Evolutionary conservation across 768 basidiomycete genomes (phyloP).

Genomic region (Auricularia sp.): DNA sequence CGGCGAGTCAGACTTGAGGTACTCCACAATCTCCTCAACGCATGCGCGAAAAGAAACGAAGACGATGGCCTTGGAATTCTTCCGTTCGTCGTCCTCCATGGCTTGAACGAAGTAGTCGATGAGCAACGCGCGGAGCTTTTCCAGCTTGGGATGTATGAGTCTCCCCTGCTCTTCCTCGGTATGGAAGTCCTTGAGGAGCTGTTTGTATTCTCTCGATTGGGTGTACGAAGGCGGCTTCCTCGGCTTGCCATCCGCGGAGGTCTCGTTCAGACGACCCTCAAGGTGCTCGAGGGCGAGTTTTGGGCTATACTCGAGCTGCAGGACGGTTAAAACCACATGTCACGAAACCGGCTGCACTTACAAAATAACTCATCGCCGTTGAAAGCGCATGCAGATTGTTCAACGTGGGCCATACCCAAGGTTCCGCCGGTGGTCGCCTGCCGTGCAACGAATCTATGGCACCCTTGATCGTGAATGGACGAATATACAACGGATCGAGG

Average conservation of each 20-base stretch:
- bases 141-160: conserved; percentile 83
- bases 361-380: conserved; percentile 74
- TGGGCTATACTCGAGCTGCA: conserved; percentile 46
- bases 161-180: conserved; percentile 37
- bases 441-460: conserved; percentile 29
- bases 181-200: conserved; percentile 54
- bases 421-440: conserved; percentile 3
- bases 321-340: neutral
- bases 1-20: conserved; percentile 65
- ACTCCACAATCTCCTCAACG: conserved; percentile 82
- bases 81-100: conserved; percentile 30
- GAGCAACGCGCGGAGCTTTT: conserved; percentile 61
- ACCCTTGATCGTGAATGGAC: conserved; percentile 50
- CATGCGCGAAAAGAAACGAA: conserved; percentile 86
- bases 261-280: conserved; percentile 12
- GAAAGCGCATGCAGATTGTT: neutral
- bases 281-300: neutral
- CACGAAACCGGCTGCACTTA: conserved; percentile 26
- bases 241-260: conserved; percentile 20
- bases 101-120: conserved; percentile 66
- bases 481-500: conserved; percentile 51
- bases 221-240: conserved; percentile 16
- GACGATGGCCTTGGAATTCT: conserved; percentile 76
- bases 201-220: conserved; percentile 43
- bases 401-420: neutral